Percentiles rank a stretch among this genome's conserved stretches.
Evolutionary conservation across 768 basidiomycete species (phyloP).

Genomic region (Suillus variegatus): DNA sequence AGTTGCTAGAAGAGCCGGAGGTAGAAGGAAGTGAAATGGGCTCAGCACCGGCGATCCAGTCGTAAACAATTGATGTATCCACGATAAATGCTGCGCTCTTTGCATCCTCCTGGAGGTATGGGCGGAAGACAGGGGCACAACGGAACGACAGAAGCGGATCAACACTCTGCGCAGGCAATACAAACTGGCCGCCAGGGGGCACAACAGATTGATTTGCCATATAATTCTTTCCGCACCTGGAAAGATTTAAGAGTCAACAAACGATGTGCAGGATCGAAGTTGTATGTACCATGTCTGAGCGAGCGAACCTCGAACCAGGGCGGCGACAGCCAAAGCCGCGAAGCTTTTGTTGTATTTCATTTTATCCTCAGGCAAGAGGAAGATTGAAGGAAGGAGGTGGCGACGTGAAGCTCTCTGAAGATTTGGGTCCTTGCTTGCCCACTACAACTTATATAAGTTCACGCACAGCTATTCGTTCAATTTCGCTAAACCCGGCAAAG

Average conservation of each 20-base stretch:
- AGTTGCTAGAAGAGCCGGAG: not conserved
- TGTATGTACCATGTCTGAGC: conserved; percentile 30
- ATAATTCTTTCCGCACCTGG: conserved; percentile 55
- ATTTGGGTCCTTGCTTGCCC: not conserved
- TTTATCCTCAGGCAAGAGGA: not conserved
- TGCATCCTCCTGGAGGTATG: conserved; percentile 47
- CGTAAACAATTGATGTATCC: conserved; percentile 39
- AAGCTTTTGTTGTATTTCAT: conserved; percentile 21
- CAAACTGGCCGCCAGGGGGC: conserved; percentile 49
- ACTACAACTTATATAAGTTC: not conserved
- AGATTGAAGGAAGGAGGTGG: not conserved
- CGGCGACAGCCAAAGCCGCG: conserved; percentile 15
- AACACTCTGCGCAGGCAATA: conserved; percentile 33
- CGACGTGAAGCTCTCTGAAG: not conserved
- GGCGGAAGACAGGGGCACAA: conserved; percentile 47
- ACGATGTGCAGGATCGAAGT: not conserved
- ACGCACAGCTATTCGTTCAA: not conserved
- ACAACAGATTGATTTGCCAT: conserved; percentile 41
- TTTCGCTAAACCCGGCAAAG: not conserved
- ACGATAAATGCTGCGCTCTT: conserved; percentile 31
- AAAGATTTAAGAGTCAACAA: not conserved
- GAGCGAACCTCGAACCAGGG: conserved; percentile 10
- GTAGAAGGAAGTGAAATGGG: conserved; percentile 27
- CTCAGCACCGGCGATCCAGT: conserved; percentile 34
- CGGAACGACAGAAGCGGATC: conserved; percentile 45